These are phyloP conservation scores for Polytolypa hystricis DNA, from an alignment of 2,329 filamentous ascomycete genomes.

Conservation along the genomic window DNA sequence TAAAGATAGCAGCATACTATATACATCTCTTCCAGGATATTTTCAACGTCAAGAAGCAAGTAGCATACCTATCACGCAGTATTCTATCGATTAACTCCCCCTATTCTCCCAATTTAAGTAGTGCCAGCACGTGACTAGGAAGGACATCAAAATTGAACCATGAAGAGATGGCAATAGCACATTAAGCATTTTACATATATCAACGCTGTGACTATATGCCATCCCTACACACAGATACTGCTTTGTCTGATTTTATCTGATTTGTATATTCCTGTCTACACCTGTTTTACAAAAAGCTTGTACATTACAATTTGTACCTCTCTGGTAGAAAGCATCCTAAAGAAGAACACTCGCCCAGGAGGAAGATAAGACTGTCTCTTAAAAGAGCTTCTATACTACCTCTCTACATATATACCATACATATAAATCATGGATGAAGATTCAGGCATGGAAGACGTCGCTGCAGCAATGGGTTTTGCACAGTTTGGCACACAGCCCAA, in stretches of 20 bases:
- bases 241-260: too few species aligned
- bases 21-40: neutral
- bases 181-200: too few species aligned
- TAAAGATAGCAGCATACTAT: neutral
- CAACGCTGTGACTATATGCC: too few species aligned
- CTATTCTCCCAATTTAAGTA: too few species aligned
- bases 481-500: conserved; percentile 10
- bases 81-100: neutral
- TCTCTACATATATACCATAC: neutral
- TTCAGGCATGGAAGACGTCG: neutral
- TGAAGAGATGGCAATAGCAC: too few species aligned
- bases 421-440: neutral
- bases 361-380: too few species aligned
- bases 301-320: neutral
- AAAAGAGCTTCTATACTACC: neutral
- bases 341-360: neutral
- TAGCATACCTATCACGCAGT: neutral
- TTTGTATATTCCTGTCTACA: too few species aligned
- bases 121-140: too few species aligned
- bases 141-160: too few species aligned
- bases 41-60: neutral
- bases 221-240: too few species aligned
- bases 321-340: neutral
- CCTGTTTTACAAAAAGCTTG: neutral
- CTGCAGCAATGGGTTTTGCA: conserved; percentile 4